Base-by-base conservation (phyloP, 2,329 filamentous ascomycete species). In the Raffaelea deltoideospora region DNA sequence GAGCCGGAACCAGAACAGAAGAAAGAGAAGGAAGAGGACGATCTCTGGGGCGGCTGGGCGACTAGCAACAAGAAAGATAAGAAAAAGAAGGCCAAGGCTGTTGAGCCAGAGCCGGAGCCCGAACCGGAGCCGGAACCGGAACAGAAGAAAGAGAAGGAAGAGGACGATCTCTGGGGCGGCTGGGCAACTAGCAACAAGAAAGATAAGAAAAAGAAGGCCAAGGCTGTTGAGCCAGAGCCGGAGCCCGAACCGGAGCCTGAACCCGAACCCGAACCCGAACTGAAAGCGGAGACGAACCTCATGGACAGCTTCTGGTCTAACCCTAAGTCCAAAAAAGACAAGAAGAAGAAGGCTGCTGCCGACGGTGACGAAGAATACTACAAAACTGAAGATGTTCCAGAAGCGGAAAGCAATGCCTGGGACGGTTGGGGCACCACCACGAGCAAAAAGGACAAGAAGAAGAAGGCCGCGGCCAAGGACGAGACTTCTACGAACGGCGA, bases 141-240 rank as follows among this genome's bases (percentile, higher is more conserved):
- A 22, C 10, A 31, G 14, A 31, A 29, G 33, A 35, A 28, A 18
- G 19, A 17, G 11, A 35, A 29, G 33, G 15, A 28, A 29, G 15
- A 13, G 14, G 31, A 43, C 3, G 36, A 29, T 21, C 41, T 47
- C 4, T 43, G 43, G 43, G 41, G 35, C 31, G 11, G 10, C 31
- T 32, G 18, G 18, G 18, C 9, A 7, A 32, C 18, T 18, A 35
- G n/a, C 15, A 39, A 39, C 6, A 44, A 44, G 13, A 42, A 44
- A 15, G 41, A 44, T n/a, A 50, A 49, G 43, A 51, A 44, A 45
- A 52, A 53, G 41, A 47, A 49, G 44, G 48, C 43, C 35, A 48
- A 48, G 22, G 28, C 31, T 3, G 15, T 30, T 10, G 43, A 45
- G 13, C 31, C 40, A 5, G 37, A 39, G 6, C 43, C 37, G 6